These are phyloP conservation scores for Plectosphaerella cucumerina DNA, from an alignment of 2,329 filamentous ascomycete species.

Conservation along the genomic window DNA sequence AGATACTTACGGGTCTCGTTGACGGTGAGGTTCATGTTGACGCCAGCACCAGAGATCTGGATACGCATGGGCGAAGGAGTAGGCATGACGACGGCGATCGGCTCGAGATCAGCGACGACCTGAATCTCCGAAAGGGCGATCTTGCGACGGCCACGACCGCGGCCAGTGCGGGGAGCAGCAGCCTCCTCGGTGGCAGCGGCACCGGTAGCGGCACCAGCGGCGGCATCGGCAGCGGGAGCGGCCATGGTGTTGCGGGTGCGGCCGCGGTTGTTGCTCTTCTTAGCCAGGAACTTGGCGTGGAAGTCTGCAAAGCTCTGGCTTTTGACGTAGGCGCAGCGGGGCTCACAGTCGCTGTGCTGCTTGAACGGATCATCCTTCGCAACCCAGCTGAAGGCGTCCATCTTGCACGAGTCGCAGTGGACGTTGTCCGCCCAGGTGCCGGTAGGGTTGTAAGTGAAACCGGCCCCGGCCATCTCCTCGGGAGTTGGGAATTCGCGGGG, in stretches of 20 bases:
- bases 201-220: too few species aligned
- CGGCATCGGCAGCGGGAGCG: too few species aligned
- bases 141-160: not conserved
- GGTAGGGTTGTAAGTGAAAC: not conserved
- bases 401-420: not conserved
- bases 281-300: not conserved
- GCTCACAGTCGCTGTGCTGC: not conserved
- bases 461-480: constrained; percentile 4
- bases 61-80: not conserved
- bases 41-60: not conserved
- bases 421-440: not conserved
- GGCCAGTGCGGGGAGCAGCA: too few species aligned
- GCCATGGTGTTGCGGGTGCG: too few species aligned
- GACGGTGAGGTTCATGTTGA: not conserved
- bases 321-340: not conserved
- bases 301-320: not conserved
- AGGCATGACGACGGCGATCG: not conserved
- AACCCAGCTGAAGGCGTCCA: constrained; percentile 7
- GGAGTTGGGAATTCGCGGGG: not conserved
- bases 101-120: not conserved
- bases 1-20: not conserved
- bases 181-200: too few species aligned
- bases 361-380: constrained; percentile 3
- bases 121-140: not conserved
- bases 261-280: not conserved